Conservation (phyloP, 179 eudicot species). For the Patellifolia procumbens region DNA sequence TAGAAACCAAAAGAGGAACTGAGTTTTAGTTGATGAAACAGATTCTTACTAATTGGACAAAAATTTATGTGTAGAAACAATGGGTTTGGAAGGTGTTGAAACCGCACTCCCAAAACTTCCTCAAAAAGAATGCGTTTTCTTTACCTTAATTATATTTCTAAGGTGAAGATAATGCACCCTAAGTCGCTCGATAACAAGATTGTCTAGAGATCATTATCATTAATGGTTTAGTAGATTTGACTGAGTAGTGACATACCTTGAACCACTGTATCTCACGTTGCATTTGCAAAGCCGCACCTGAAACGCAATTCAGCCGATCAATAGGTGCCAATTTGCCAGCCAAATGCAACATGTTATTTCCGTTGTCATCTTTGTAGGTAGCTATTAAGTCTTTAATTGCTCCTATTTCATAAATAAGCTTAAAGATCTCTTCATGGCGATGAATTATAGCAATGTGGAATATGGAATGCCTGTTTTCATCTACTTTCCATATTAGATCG, state of each 20-base stretch:
- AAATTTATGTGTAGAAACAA: too few species aligned
- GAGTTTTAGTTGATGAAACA: too few species aligned
- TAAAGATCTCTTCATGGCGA: conserved; percentile 41
- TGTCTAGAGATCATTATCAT: too few species aligned
- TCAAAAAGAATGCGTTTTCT: too few species aligned
- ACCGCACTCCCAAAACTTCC: too few species aligned
- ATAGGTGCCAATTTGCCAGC: conserved; percentile 20
- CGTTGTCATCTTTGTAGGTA: conserved; percentile 15
- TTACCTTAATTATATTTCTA: too few species aligned
- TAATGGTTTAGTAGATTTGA: too few species aligned
- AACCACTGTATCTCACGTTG: conserved; percentile 31
- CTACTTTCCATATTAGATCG: conserved; percentile 40
- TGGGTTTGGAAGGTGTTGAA: too few species aligned
- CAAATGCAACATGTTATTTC: conserved; percentile 30
- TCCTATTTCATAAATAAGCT: conserved; percentile 32
- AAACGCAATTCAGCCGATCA: conserved; percentile 21
- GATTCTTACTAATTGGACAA: too few species aligned
- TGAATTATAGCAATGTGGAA: conserved; percentile 33
- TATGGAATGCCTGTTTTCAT: conserved; percentile 28
- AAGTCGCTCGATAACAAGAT: too few species aligned
- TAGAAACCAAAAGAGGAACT: too few species aligned
- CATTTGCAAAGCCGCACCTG: conserved; percentile 32
- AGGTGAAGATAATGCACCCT: too few species aligned
- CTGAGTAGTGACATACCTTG: conserved; percentile 7
- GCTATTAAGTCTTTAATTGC: conserved; percentile 35